Base-by-base conservation (phyloP, 495 filamentous ascomycete genomes). In the Xylaria intraflava region DNA sequence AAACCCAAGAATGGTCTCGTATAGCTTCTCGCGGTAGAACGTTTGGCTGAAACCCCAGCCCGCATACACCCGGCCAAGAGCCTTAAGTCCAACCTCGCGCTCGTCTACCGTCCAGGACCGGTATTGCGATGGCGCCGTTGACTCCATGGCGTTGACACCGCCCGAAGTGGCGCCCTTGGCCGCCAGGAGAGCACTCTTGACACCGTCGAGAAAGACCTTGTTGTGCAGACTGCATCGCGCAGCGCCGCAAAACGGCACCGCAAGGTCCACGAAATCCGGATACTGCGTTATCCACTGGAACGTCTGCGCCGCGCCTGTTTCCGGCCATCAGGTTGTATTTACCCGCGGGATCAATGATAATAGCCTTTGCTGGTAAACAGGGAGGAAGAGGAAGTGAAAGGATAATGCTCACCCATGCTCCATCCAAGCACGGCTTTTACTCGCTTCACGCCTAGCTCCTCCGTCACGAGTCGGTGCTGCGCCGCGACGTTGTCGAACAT, bases 21-120 rank as follows among this genome's bases (percentile, higher is more conserved):
- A 83, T 33, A 87, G 50, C 59, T 80, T 83, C 55, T 85, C 72
- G 3, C 85, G 72, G 56, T 89, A 89, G 57, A 87, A 88, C 0
- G 84, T 74, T 53, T 87, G 83, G 50, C 80, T 84, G 62, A 88
- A 83, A 2, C 85, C 85, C 86, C 86, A 89, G 10, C 84, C 85
- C 30, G 86, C 84, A 74, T 89, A 89, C 0, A 79, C 85, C 39
- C 85, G 74, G 0, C 82, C 85, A 62, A 88, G 76, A 7, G 85
- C 84, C 62, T 83, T 87, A 50, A 89, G 62, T 0, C 85, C 86
- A 39, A 78, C 69, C n/a, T 74, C 67, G 24, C 67, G 78, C 57
- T 87, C 81, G 49, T 77, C 67, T 1, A 64, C 67, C 24, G 69
- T 77, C 83, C 84, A 87, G 4, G 58, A 56, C 6, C 75, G 70